A percentile compares a stretch with the other conserved stretches of the same genome.
These are phyloP conservation scores for Haplographium delicatum DNA, from an alignment of 495 filamentous ascomycete genomes.

Conservation along the genomic window DNA sequence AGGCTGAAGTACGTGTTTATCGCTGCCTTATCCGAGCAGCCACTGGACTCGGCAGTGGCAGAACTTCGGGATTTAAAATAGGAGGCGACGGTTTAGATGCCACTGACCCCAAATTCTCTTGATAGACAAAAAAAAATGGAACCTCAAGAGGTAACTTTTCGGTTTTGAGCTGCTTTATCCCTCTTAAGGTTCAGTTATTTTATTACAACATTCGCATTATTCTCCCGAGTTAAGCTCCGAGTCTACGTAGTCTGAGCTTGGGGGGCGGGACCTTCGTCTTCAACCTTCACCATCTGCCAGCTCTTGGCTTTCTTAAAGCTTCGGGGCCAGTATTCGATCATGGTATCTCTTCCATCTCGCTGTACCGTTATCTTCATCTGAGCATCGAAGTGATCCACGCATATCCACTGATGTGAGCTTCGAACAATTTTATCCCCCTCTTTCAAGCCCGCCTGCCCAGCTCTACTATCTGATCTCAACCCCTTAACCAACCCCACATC, in stretches of 20 bases:
- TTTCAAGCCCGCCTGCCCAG: constrained; percentile 16
- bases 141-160: no score
- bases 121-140: no score
- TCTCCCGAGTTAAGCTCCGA: background rate
- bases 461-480: constrained; percentile 14
- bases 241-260: no score
- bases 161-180: no score
- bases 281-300: constrained; percentile 15
- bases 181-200: no score
- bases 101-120: no score
- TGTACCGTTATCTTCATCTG: constrained; percentile 9
- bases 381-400: constrained; percentile 16
- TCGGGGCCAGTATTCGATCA: constrained; percentile 19
- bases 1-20: constrained; percentile 2
- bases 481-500: constrained; percentile 9
- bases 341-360: constrained; percentile 2
- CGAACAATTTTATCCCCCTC: constrained; percentile 16
- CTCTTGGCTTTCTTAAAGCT: constrained; percentile 6
- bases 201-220: background rate
- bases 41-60: no score
- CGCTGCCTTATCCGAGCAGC: background rate
- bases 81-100: no score
- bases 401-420: constrained; percentile 12
- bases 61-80: no score
- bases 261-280: no score